Percentiles rank a stretch among this genome's conserved stretches.
Conservation (phyloP, 768 basidiomycete species). For the Phlegmacium glaucopus region DNA sequence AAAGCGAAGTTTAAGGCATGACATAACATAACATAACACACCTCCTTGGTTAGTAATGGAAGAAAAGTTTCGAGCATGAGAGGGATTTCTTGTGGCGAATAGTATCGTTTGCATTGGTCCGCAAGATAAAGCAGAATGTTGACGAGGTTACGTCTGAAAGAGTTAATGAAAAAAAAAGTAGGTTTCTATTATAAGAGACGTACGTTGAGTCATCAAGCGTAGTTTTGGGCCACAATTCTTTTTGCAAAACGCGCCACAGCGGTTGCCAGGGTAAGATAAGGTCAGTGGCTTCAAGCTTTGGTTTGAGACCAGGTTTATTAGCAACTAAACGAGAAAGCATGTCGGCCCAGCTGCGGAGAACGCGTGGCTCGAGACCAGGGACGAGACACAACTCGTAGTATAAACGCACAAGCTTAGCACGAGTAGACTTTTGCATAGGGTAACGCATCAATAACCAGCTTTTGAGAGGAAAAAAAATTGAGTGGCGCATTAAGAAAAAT, state of each 20-base stretch:
- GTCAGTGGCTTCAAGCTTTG: slow-evolving; percentile 65
- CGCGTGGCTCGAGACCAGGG: slow-evolving; percentile 71
- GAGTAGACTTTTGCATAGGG: slow-evolving; percentile 64
- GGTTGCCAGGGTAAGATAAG: slow-evolving; percentile 71
- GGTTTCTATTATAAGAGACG: slow-evolving; percentile 16
- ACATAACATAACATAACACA: slow-evolving; percentile 29
- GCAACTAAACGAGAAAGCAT: slow-evolving; percentile 71
- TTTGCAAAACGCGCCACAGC: slow-evolving; percentile 71
- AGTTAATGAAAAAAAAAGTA: not conserved
- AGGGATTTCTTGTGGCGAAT: slow-evolving; percentile 58
- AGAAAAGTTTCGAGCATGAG: slow-evolving; percentile 71
- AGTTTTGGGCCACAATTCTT: slow-evolving; percentile 72
- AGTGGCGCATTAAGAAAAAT: slow-evolving; percentile 1
- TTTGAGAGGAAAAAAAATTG: not conserved
- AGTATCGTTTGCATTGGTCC: slow-evolving; percentile 71
- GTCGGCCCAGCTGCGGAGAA: slow-evolving; percentile 73
- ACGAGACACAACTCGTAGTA: slow-evolving; percentile 79
- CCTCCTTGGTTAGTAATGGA: slow-evolving; percentile 68
- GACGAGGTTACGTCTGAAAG: slow-evolving; percentile 53
- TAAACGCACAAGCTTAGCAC: slow-evolving; percentile 67
- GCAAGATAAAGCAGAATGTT: slow-evolving; percentile 75
- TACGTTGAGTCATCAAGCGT: slow-evolving; percentile 58
- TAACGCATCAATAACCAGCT: slow-evolving; percentile 85
- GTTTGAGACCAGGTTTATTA: slow-evolving; percentile 59
- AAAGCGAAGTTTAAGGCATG: not conserved